Conservation (phyloP, 192 early-diverging fungal species). For the Lobulomyces angularis region DNA sequence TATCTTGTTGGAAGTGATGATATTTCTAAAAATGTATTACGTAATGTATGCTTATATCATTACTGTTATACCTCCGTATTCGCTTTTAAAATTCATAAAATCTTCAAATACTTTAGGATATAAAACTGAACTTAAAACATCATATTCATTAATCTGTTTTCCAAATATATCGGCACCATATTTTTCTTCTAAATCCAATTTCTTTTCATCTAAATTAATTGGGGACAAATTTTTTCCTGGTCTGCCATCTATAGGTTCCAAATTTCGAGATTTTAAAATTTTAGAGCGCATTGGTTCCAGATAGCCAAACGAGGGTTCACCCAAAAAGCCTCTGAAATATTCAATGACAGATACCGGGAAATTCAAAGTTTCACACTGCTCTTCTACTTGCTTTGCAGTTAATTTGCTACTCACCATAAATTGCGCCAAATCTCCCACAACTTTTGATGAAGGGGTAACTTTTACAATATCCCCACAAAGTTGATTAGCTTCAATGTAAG, state of each 20-base stretch:
- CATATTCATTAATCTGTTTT: constrained; percentile 46
- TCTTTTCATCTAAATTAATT: constrained; percentile 65
- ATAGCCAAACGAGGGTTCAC: constrained; percentile 90
- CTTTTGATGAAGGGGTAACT: constrained; percentile 96
- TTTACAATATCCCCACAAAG: constrained; percentile 94
- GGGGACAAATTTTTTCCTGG: constrained; percentile 71
- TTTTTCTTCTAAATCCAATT: constrained; percentile 63
- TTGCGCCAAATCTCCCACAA: constrained; percentile 95
- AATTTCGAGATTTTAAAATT: constrained; percentile 54
- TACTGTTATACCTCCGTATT: neutral
- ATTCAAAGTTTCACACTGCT: constrained; percentile 63
- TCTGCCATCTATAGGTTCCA: constrained; percentile 65
- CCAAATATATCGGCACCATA: constrained; percentile 65
- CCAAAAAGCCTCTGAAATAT: constrained; percentile 93
- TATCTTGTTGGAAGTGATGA: constrained; percentile 81
- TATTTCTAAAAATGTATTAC: constrained; percentile 71
- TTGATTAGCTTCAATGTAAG: constrained; percentile 79
- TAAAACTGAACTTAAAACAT: constrained; percentile 76
- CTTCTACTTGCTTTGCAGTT: constrained; percentile 57
- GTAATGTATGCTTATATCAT: constrained; percentile 72
- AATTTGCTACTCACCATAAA: constrained; percentile 92
- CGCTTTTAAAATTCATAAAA: constrained; percentile 4
- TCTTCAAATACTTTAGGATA: constrained; percentile 62
- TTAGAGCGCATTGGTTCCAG: constrained; percentile 73
- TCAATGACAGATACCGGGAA: constrained; percentile 92